Evolutionary conservation across 2,329 filamentous ascomycete species (phyloP).

Genomic region (Verticillium zaregamsianum): DNA sequence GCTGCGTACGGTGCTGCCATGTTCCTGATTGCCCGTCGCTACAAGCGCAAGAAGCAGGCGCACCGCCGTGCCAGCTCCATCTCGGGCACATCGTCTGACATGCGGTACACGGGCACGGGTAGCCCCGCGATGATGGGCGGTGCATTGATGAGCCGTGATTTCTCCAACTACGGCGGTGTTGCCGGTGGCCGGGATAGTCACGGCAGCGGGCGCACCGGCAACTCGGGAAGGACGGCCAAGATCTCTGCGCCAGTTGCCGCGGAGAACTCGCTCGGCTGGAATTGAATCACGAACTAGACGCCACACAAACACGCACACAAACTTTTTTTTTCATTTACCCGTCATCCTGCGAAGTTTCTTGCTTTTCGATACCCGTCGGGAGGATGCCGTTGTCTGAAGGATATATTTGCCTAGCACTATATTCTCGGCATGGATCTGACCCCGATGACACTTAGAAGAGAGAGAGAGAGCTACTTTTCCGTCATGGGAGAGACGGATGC

Average conservation of each 20-base stretch:
- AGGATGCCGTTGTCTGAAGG: slow-evolving; percentile 9
- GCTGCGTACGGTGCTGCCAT: slow-evolving; percentile 90
- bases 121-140: slow-evolving; percentile 68
- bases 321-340: slow-evolving; percentile 1
- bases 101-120: slow-evolving; percentile 43
- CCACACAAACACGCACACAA: slow-evolving; percentile 6
- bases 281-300: slow-evolving; percentile 51
- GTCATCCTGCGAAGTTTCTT: slow-evolving; percentile 7
- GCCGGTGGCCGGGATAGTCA: slow-evolving; percentile 53
- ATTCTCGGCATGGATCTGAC: neutral
- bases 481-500: neutral
- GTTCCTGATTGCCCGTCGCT: slow-evolving; percentile 87
- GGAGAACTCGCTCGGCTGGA: slow-evolving; percentile 95
- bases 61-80: slow-evolving; percentile 77
- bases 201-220: slow-evolving; percentile 58
- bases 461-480: neutral
- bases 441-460: neutral
- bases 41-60: slow-evolving; percentile 77
- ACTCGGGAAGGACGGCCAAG: slow-evolving; percentile 54
- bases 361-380: slow-evolving; percentile 15
- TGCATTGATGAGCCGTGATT: slow-evolving; percentile 54
- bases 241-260: slow-evolving; percentile 90
- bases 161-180: slow-evolving; percentile 49
- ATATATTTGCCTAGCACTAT: slow-evolving; percentile 5
- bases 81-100: slow-evolving; percentile 47